A percentile compares a stretch with the other conserved stretches of the same genome.
Evolutionary conservation across 2,329 filamentous ascomycete genomes (phyloP).

Genomic region (Ophiostoma sp.): DNA sequence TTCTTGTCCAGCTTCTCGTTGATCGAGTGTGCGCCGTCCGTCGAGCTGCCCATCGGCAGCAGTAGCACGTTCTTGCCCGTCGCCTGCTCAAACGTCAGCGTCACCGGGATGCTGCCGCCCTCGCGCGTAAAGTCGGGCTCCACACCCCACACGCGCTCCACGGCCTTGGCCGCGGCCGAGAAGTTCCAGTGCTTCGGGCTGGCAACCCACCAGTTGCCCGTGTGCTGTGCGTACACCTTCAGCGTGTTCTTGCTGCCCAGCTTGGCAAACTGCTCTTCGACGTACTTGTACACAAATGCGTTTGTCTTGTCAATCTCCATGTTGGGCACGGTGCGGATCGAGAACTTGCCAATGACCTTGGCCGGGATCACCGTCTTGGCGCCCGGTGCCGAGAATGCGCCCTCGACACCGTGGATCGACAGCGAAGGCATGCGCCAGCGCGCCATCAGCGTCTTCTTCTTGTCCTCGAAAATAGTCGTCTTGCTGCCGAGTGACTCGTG

Average conservation of each 20-base stretch:
- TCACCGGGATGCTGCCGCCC: conserved; percentile 95
- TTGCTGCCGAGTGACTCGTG: conserved; percentile 85
- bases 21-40: conserved; percentile 92
- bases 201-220: conserved; percentile 98
- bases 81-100: conserved; percentile 93
- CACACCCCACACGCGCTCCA: conserved; percentile 88
- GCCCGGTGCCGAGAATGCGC: conserved; percentile 85
- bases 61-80: conserved; percentile 96
- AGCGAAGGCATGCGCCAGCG: conserved; percentile 94
- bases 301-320: conserved; percentile 94
- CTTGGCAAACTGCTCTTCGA: conserved; percentile 79
- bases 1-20: conserved; percentile 97
- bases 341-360: conserved; percentile 97
- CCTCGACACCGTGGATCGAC: conserved; percentile 90
- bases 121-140: conserved; percentile 93
- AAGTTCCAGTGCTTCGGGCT: conserved; percentile 99
- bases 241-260: conserved; percentile 88
- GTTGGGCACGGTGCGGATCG: conserved; percentile 91
- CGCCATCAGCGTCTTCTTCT: conserved; percentile 89
- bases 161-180: conserved; percentile 87
- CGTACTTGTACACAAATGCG: conserved; percentile 73
- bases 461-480: conserved; percentile 81
- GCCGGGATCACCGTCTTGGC: conserved; percentile 98
- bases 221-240: conserved; percentile 76
- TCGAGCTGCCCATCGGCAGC: conserved; percentile 94